Evolutionary conservation across 768 basidiomycete genomes (phyloP).

Genomic region (Fomitopsis pulvina): DNA sequence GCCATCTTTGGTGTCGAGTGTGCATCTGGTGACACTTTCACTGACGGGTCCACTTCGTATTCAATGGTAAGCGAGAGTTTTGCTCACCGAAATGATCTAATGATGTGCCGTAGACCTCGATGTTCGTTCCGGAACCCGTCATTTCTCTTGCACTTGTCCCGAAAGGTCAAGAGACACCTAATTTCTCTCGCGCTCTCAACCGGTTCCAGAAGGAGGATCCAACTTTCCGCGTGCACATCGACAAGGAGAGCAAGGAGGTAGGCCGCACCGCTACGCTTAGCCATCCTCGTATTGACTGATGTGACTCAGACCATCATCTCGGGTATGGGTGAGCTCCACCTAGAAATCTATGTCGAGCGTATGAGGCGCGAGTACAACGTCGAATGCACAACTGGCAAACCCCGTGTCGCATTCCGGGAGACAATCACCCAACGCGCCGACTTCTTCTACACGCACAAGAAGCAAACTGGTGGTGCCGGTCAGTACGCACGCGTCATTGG

Average conservation of each 20-base stretch:
- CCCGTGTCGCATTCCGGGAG: slow-evolving; percentile 94
- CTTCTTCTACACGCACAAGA: slow-evolving; percentile 94
- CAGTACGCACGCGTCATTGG: slow-evolving; percentile 95
- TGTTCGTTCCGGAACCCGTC: slow-evolving; percentile 98
- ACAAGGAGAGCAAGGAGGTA: slow-evolving; percentile 91
- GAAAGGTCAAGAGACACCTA: slow-evolving; percentile 86
- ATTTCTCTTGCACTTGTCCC: slow-evolving; percentile 94
- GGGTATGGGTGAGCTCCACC: slow-evolving; percentile 98
- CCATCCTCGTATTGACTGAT: not conserved
- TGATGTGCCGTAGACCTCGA: slow-evolving; percentile 62
- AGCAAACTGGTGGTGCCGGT: slow-evolving; percentile 95
- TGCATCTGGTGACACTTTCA: slow-evolving; percentile 96
- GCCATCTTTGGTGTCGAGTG: slow-evolving; percentile 99
- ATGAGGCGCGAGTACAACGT: slow-evolving; percentile 98
- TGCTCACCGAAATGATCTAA: not conserved
- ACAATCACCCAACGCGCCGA: slow-evolving; percentile 78
- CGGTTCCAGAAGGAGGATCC: slow-evolving; percentile 99
- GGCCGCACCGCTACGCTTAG: too few species aligned
- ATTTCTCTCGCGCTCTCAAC: slow-evolving; percentile 94
- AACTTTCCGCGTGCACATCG: slow-evolving; percentile 96
- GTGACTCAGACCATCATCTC: slow-evolving; percentile 85
- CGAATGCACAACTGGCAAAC: slow-evolving; percentile 89
- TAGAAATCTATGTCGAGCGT: slow-evolving; percentile 98
- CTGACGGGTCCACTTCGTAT: slow-evolving; percentile 81
- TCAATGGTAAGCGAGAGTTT: slow-evolving; percentile 72